phyloP scores from a whole-genome alignment of 1,284 basidiomycete species.

The Ganoderma multipileum region DNA sequence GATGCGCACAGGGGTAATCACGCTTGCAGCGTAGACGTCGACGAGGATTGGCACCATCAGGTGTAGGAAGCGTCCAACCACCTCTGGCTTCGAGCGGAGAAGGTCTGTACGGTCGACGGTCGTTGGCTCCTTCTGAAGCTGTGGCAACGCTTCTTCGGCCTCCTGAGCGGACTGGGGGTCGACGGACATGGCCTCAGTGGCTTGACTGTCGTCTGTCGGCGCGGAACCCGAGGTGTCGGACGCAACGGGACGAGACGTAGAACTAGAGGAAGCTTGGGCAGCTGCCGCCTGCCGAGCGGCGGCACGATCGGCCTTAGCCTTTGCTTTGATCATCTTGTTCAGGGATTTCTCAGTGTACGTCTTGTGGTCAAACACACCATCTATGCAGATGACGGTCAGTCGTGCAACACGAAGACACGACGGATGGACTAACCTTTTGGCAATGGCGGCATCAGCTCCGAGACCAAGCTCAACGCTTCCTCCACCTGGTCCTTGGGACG shows the following conservation, averaged over 20 bases:
- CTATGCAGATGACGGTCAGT: conserved; percentile 45
- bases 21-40: conserved; percentile 95
- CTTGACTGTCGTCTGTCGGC: conserved; percentile 37
- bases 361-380: conserved; percentile 94
- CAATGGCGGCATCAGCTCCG: conserved; percentile 89
- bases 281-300: conserved; percentile 61
- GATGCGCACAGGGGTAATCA: conserved; percentile 82
- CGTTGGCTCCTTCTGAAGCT: conserved; percentile 44
- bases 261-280: conserved; percentile 17
- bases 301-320: conserved; percentile 77
- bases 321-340: conserved; percentile 74
- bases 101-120: conserved; percentile 69
- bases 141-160: conserved; percentile 37
- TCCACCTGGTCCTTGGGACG: conserved; percentile 97
- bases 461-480: conserved; percentile 86
- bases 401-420: conserved; percentile 11
- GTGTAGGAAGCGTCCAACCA: conserved; percentile 86
- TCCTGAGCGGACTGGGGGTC: conserved; percentile 43
- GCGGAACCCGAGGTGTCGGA: conserved; percentile 40
- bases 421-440: conserved; percentile 72
- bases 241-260: conserved; percentile 36
- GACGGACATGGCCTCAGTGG: conserved; percentile 31
- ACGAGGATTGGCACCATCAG: conserved; percentile 91
- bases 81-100: conserved; percentile 73
- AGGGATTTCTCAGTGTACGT: conserved; percentile 89